A percentile compares a stretch with the other conserved stretches of the same genome.
phyloP scores from a whole-genome alignment of 2,329 filamentous ascomycete genomes.

The Hymenoscyphus albidus region DNA sequence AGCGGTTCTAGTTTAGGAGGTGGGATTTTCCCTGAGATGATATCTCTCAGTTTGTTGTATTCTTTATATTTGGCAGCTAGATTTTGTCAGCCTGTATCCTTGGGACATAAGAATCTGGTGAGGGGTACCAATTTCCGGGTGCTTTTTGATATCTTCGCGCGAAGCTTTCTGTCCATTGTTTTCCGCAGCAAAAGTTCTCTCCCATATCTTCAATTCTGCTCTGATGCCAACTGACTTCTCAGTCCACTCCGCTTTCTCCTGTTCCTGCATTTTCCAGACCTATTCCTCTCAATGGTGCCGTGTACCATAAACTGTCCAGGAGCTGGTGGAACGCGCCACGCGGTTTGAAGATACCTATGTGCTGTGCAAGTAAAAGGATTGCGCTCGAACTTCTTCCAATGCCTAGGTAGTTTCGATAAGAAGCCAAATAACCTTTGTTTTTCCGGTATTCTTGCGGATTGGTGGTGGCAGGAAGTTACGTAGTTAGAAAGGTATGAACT shows the following conservation, averaged over 20 bases:
- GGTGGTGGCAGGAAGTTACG: not conserved
- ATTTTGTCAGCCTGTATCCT: constrained; percentile 8
- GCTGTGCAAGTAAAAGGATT: not conserved
- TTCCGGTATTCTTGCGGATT: not conserved
- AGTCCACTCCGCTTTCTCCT: constrained; percentile 22
- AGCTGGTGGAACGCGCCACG: not conserved
- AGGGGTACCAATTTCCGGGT: constrained; percentile 63
- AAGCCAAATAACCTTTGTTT: not conserved
- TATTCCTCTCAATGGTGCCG: not conserved
- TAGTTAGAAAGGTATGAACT: not conserved
- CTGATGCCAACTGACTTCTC: constrained; percentile 51
- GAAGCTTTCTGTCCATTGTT: constrained; percentile 66
- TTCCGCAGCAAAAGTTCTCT: constrained; percentile 59
- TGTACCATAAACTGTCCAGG: not conserved
- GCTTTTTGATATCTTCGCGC: constrained; percentile 72
- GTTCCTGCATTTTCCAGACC: constrained; percentile 25
- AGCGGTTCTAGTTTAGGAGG: constrained; percentile 30
- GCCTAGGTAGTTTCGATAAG: not conserved
- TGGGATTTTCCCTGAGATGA: constrained; percentile 51
- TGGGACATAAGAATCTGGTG: not conserved
- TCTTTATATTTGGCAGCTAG: constrained; percentile 63
- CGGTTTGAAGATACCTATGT: not conserved
- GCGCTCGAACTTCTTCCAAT: not conserved
- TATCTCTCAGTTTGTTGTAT: constrained; percentile 63
- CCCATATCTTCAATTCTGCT: constrained; percentile 70